Evolutionary conservation across 176 grass and related monocot species (phyloP).

Genomic region (Oryza coarctata): DNA sequence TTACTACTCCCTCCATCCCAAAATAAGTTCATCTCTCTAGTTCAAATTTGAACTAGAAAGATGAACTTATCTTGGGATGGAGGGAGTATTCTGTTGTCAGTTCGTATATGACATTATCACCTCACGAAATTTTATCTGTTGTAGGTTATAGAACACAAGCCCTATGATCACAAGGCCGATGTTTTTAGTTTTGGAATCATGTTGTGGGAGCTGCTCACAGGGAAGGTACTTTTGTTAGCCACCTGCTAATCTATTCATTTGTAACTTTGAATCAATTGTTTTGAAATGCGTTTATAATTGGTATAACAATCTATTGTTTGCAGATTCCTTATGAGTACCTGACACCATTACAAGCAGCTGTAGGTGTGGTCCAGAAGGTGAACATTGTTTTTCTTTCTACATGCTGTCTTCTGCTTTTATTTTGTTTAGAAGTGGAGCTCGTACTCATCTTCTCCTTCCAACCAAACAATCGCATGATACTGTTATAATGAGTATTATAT

Average conservation of each 20-base stretch:
- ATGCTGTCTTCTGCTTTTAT: neutral
- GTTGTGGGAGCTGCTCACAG: constrained; percentile 98
- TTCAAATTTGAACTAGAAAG: too few species aligned
- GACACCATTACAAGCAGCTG: constrained; percentile 97
- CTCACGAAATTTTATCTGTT: constrained; percentile 22
- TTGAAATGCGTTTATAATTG: constrained; percentile 27
- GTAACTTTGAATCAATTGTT: constrained; percentile 26
- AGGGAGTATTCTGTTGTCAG: neutral
- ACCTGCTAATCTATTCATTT: constrained; percentile 8
- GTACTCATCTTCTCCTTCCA: neutral
- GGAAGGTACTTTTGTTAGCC: constrained; percentile 56
- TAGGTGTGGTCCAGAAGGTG: constrained; percentile 99
- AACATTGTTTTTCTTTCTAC: neutral
- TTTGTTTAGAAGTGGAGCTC: constrained; percentile 25
- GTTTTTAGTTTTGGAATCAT: constrained; percentile 99
- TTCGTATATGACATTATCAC: neutral
- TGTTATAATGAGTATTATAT: neutral
- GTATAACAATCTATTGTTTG: constrained; percentile 27
- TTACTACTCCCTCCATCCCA: too few species aligned
- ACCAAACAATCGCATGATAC: neutral
- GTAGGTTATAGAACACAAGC: constrained; percentile 98
- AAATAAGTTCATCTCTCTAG: too few species aligned
- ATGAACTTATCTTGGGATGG: too few species aligned
- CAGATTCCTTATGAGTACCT: constrained; percentile 96
- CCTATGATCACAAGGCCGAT: constrained; percentile 99